Conservation (phyloP, 2,329 filamentous ascomycete genomes). For the Xylariaceae sp. region DNA sequence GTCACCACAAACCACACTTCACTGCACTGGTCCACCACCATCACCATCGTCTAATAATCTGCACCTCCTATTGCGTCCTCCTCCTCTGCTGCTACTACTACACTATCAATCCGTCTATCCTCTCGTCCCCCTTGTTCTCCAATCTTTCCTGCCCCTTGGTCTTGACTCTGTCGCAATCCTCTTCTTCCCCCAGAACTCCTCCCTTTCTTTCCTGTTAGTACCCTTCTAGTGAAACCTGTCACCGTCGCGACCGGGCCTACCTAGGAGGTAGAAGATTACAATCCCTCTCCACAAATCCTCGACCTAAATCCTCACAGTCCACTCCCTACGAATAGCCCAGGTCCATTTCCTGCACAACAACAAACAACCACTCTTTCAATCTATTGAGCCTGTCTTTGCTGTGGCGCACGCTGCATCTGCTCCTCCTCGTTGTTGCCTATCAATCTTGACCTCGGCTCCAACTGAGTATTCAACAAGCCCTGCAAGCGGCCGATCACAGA, state of each 20-base stretch:
- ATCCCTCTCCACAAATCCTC: conserved; percentile 1
- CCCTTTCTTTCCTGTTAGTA: background rate
- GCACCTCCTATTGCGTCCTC: too few species aligned
- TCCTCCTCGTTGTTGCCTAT: background rate
- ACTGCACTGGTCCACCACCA: too few species aligned
- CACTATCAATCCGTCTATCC: background rate
- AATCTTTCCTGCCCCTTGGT: background rate
- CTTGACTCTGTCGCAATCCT: background rate
- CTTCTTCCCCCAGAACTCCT: background rate
- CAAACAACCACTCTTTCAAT: background rate
- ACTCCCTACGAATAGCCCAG: too few species aligned
- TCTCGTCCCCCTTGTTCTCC: background rate
- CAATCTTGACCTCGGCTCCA: background rate
- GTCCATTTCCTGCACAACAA: background rate
- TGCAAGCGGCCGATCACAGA: conserved; percentile 3
- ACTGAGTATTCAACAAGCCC: background rate
- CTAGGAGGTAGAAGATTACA: background rate
- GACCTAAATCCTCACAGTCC: background rate
- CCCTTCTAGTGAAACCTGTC: background rate
- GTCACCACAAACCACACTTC: too few species aligned
- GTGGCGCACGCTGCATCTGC: background rate
- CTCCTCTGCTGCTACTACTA: background rate
- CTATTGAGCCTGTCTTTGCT: background rate
- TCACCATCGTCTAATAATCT: too few species aligned
- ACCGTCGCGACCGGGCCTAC: background rate